phyloP scores from a whole-genome alignment of 331 rosid genomes.

The Stylosanthes scabra region DNA sequence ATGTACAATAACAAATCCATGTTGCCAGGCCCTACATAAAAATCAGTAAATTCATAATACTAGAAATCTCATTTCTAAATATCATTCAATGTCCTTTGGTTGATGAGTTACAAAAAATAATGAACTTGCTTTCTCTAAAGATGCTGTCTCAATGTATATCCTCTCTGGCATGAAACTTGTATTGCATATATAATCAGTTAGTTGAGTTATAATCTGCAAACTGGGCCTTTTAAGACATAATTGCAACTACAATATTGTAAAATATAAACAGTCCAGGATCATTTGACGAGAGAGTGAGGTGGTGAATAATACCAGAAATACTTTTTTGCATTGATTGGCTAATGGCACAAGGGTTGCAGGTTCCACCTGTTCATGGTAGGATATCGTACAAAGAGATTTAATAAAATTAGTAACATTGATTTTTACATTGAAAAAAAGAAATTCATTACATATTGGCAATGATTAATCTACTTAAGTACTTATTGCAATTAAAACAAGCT shows the following conservation, averaged over 20 bases:
- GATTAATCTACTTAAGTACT: neutral
- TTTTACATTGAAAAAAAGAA: neutral
- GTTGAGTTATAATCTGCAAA: constrained; percentile 13
- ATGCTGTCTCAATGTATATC: constrained; percentile 19
- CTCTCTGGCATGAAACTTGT: constrained; percentile 15
- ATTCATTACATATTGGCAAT: constrained; percentile 13
- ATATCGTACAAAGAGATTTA: constrained; percentile 28
- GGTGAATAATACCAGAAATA: constrained; percentile 73
- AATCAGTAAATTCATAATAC: constrained; percentile 4
- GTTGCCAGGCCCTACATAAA: constrained; percentile 6
- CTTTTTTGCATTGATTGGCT: constrained; percentile 93
- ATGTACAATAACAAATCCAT: neutral
- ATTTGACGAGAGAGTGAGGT: constrained; percentile 29
- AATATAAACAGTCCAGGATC: constrained; percentile 1
- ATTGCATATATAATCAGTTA: neutral
- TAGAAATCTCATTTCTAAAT: constrained; percentile 27
- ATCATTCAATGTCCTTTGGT: constrained; percentile 21
- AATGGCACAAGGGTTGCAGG: constrained; percentile 90
- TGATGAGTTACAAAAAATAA: constrained; percentile 15
- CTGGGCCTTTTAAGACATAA: constrained; percentile 2
- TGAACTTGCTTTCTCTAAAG: constrained; percentile 17
- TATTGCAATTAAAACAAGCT: neutral
- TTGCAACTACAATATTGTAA: constrained; percentile 33
- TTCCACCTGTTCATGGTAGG: constrained; percentile 70
- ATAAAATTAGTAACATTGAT: constrained; percentile 25